Evolutionary conservation across 1,284 basidiomycete genomes (phyloP), one percentile per base, ranked within the genome.

Genomic region (Dichomitus squalens): DNA sequence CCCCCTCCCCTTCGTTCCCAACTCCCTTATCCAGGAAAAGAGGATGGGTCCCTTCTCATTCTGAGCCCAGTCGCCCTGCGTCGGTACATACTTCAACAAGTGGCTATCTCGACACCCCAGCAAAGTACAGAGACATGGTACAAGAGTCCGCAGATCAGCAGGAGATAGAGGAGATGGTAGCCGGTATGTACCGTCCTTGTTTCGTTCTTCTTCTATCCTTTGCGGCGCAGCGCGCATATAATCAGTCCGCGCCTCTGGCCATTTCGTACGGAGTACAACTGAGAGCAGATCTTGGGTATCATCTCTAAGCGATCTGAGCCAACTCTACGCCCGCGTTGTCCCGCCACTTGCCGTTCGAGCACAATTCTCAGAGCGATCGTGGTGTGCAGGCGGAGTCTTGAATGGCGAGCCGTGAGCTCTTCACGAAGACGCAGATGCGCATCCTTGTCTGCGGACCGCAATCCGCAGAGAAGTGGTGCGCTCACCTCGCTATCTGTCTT

Each of bases 91-190:
- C 82, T 4, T 84, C 80, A 1, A 80, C 83, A 5, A 76, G 70
- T 56, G 88, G 87, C 29, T 86, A 86, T 68, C 78, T 89, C 40
- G 83, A 87, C 67, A 84, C 85, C 1, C 84, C 85, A 35, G 79
- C 83, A 50, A 86, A 84, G 70, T 85, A 86, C 66, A 75, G 79
- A 63, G 79, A 83, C 35, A 79, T 83, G 67, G 78, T 82, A 55
- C 58, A 43, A 53, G 53, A 58, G 53, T 59, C 41, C 55, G 57
- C 60, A 29, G 60, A 69, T 41, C 69, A 72, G 35, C 71, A 73
- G 20, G 76, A 80, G 61, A 67, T 71, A 44, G 78, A 79, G 55
- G 77, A 79, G 62, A 75, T 78, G 71, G 75, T 75, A 52, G 75
- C 74, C 73, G 82, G 84, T 85, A 59, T 58, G 82, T 75, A 49